A percentile compares a stretch with the other conserved stretches of the same genome.
Conservation (phyloP, 768 basidiomycete species). For the Pulveroboletus sp. region DNA sequence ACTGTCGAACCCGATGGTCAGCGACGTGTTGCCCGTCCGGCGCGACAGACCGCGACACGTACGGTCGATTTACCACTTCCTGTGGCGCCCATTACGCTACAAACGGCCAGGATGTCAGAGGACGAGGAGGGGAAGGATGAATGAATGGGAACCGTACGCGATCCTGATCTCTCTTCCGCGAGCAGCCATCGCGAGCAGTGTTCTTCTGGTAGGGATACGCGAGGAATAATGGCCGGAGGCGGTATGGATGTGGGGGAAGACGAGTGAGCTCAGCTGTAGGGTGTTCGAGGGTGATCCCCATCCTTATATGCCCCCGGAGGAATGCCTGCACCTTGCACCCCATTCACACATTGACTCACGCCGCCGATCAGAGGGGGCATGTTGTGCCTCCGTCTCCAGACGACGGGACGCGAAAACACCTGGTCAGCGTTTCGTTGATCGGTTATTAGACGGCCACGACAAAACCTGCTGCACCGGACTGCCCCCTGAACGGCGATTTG, state of each 20-base stretch:
- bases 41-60: background rate
- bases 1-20: constrained; percentile 31
- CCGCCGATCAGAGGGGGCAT: constrained; percentile 10
- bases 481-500: constrained; percentile 16
- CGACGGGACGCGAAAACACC: constrained; percentile 9
- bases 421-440: constrained; percentile 23
- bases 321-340: constrained; percentile 4
- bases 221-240: no score
- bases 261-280: no score
- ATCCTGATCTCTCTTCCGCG: constrained; percentile 30
- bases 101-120: background rate
- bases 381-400: constrained; percentile 11
- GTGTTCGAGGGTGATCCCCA: background rate
- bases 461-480: constrained; percentile 16
- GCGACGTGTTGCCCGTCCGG: background rate
- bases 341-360: constrained; percentile 11
- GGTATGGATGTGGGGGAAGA: background rate
- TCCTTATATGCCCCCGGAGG: constrained; percentile 16
- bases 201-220: no score
- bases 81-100: constrained; percentile 34
- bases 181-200: constrained; percentile 18
- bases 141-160: constrained; percentile 20
- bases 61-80: constrained; percentile 37
- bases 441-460: constrained; percentile 24
- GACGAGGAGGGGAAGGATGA: background rate